Conservation (phyloP, 2,329 filamentous ascomycete genomes). For the Colletotrichum phormii region DNA sequence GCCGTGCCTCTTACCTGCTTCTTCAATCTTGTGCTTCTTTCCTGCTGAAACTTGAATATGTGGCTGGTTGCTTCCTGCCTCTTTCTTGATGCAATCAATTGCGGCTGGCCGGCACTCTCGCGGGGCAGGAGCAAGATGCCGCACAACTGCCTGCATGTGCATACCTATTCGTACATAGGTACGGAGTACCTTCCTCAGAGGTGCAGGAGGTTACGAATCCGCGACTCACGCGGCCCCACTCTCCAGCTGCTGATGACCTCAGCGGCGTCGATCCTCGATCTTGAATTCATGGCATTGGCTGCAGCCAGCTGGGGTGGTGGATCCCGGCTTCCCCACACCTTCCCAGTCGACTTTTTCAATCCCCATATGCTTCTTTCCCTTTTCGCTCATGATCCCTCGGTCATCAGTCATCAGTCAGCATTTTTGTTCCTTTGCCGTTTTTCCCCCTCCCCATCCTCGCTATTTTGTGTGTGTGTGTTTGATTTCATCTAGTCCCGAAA, state of each 20-base stretch:
- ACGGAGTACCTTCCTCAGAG: not conserved
- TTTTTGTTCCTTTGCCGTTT: not conserved
- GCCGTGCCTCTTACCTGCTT: not conserved
- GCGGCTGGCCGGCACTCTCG: not conserved
- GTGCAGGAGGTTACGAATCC: slow-evolving; percentile 14
- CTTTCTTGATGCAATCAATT: not conserved
- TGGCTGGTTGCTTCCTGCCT: not conserved
- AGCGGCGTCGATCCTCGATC: slow-evolving; percentile 31
- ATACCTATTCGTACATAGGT: not conserved
- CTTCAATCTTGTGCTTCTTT: not conserved
- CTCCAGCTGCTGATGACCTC: slow-evolving; percentile 25
- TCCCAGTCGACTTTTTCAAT: not conserved
- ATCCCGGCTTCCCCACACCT: slow-evolving; percentile 23
- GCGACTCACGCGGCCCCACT: slow-evolving; percentile 22
- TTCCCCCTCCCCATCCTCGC: no score
- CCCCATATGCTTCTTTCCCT: slow-evolving; percentile 2
- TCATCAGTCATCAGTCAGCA: not conserved
- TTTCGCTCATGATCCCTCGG: slow-evolving; percentile 4
- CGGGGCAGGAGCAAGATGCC: not conserved
- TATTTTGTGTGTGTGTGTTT: not conserved
- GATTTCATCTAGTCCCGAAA: not conserved
- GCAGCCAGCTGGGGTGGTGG: not conserved
- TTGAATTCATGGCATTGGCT: not conserved
- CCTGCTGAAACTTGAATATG: not conserved
- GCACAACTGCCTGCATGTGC: not conserved